These are phyloP conservation scores for Pleomassaria siparia DNA, from an alignment of 2,329 filamentous ascomycete species.

Conservation along the genomic window DNA sequence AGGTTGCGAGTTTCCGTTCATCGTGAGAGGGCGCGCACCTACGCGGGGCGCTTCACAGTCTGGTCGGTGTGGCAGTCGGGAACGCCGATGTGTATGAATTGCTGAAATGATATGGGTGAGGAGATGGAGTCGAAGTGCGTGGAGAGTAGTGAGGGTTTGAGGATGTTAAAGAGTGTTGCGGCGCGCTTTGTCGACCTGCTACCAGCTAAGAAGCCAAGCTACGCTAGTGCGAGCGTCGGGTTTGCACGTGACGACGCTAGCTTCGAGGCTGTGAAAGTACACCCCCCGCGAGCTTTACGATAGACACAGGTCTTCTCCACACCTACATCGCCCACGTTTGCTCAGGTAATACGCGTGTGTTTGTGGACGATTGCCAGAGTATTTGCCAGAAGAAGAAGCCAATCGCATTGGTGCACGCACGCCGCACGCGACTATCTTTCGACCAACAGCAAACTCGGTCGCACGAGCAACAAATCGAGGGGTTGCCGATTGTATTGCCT, in stretches of 20 bases:
- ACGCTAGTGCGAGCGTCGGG: too few species aligned
- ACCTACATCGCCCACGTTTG: not conserved
- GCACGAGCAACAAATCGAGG: not conserved
- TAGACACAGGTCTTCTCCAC: not conserved
- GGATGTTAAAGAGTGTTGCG: not conserved
- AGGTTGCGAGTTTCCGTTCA: slow-evolving; percentile 19
- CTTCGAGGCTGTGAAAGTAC: too few species aligned
- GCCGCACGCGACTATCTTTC: not conserved
- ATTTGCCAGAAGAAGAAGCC: not conserved
- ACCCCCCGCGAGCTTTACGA: not conserved
- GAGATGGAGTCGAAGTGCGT: not conserved
- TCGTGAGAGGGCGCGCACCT: slow-evolving; percentile 13
- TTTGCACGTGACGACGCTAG: too few species aligned
- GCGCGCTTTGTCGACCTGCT: not conserved
- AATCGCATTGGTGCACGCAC: not conserved
- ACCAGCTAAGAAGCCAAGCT: too few species aligned
- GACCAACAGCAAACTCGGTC: not conserved
- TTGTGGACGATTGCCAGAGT: not conserved
- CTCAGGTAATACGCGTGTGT: not conserved
- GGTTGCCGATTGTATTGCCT: not conserved
- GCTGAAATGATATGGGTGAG: slow-evolving; percentile 7
- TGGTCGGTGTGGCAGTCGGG: not conserved
- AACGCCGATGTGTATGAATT: not conserved
- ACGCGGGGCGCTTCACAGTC: slow-evolving; percentile 8
- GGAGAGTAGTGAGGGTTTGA: not conserved